Percentiles rank a stretch among this genome's conserved stretches.
phyloP scores from a whole-genome alignment of 805 yeast genomes.

The Wickerhamiella hasegawae region DNA sequence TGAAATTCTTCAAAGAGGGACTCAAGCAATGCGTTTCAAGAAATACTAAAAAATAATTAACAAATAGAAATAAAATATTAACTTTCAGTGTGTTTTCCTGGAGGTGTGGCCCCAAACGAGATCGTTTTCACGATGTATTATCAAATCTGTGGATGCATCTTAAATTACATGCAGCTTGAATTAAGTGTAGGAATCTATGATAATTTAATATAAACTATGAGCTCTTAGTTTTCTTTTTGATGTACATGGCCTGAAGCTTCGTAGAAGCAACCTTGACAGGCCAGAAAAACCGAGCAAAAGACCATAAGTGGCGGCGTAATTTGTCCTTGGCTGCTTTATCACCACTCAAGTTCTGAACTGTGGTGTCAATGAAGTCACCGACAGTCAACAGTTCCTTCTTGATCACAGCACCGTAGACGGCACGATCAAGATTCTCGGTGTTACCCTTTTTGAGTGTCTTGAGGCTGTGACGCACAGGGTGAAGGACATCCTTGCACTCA shows the following conservation, averaged over 20 bases:
- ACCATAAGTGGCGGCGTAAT: constrained; percentile 58
- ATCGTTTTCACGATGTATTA: no score
- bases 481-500: constrained; percentile 42
- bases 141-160: no score
- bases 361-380: constrained; percentile 50
- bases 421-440: constrained; percentile 47
- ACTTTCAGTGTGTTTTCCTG: no score
- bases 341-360: constrained; percentile 17
- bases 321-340: constrained; percentile 29
- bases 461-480: constrained; percentile 53
- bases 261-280: constrained; percentile 59
- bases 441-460: constrained; percentile 54
- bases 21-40: no score
- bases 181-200: no score
- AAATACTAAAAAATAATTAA: no score
- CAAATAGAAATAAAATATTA: no score
- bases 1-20: no score
- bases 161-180: no score
- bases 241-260: constrained; percentile 63
- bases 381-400: constrained; percentile 52
- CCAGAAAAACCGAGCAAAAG: constrained; percentile 73
- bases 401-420: constrained; percentile 60
- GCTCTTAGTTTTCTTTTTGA: constrained; percentile 14
- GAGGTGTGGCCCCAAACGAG: no score
- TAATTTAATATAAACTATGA: no score